A percentile compares a stretch with the other conserved stretches of the same genome.
Evolutionary conservation across 441 rosid genomes (phyloP).

Genomic region (Dalechampia spathulata): DNA sequence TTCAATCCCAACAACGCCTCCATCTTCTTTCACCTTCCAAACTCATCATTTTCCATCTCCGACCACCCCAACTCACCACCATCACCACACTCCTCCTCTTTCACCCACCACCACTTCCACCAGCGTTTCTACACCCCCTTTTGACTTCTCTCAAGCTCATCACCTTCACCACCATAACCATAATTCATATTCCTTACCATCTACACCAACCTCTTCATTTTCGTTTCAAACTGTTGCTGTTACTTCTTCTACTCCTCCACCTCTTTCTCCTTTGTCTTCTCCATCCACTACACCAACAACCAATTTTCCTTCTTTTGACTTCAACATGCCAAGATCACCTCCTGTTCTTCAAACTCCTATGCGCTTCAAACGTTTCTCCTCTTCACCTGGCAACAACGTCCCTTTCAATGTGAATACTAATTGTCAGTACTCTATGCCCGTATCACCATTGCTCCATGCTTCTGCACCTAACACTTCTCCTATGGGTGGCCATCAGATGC

Average conservation of each 20-base stretch:
- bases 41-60: constrained; percentile 18
- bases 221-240: constrained; percentile 30
- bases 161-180: constrained; percentile 25
- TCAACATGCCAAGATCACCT: constrained; percentile 39
- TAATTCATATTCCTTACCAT: constrained; percentile 21
- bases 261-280: constrained; percentile 33
- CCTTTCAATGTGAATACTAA: background rate
- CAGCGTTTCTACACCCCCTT: constrained; percentile 9
- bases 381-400: background rate
- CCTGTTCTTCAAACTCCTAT: constrained; percentile 45
- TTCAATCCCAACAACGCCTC: background rate
- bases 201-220: constrained; percentile 37
- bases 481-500: constrained; percentile 3
- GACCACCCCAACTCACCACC: constrained; percentile 16
- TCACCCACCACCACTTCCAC: constrained; percentile 15
- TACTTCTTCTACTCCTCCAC: constrained; percentile 32
- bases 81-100: constrained; percentile 25
- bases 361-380: constrained; percentile 35
- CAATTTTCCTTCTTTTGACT: constrained; percentile 32
- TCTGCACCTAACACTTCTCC: constrained; percentile 3
- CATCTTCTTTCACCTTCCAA: constrained; percentile 21
- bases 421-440: constrained; percentile 26
- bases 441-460: constrained; percentile 21
- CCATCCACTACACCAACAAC: constrained; percentile 21
- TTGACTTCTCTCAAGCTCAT: constrained; percentile 9